Percentiles rank a stretch among this genome's conserved stretches.
These are phyloP conservation scores for Aspergillus sp. DNA, from an alignment of 2,329 filamentous ascomycete genomes.

Conservation along the genomic window DNA sequence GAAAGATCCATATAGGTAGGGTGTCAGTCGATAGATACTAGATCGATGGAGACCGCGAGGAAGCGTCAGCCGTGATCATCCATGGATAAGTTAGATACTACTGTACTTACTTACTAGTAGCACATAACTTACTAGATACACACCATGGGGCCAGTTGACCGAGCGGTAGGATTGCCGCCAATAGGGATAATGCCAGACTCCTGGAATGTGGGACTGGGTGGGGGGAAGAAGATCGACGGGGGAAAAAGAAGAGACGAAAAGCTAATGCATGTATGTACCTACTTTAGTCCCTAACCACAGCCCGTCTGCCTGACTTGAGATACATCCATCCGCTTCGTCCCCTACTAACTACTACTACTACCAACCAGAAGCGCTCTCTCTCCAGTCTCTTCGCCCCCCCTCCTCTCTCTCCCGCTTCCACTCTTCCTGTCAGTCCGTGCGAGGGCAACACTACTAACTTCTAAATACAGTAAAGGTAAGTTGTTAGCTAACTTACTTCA, in stretches of 20 bases:
- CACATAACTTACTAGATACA: too few species aligned
- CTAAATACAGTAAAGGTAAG: too few species aligned
- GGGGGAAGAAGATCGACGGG: not conserved
- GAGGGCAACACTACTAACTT: not conserved
- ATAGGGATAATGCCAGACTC: constrained; percentile 18
- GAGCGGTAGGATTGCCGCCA: constrained; percentile 11
- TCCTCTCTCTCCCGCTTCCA: too few species aligned
- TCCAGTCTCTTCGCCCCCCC: not conserved
- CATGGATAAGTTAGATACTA: not conserved
- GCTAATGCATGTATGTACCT: constrained; percentile 14
- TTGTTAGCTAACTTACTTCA: too few species aligned
- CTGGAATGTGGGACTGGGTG: constrained; percentile 13
- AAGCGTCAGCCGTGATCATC: not conserved
- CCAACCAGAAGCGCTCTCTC: not conserved
- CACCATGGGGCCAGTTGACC: not conserved
- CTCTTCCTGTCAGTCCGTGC: not conserved
- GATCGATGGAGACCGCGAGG: not conserved
- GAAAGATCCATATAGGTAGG: not conserved
- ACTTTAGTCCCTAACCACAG: constrained; percentile 6
- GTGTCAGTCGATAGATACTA: not conserved
- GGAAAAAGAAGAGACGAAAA: not conserved
- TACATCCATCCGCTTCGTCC: constrained; percentile 5
- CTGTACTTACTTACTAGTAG: too few species aligned
- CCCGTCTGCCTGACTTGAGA: constrained; percentile 9
- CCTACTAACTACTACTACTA: not conserved